Base-by-base conservation (phyloP, 2,329 filamentous ascomycete species). In the Sclerotinia borealis region DNA sequence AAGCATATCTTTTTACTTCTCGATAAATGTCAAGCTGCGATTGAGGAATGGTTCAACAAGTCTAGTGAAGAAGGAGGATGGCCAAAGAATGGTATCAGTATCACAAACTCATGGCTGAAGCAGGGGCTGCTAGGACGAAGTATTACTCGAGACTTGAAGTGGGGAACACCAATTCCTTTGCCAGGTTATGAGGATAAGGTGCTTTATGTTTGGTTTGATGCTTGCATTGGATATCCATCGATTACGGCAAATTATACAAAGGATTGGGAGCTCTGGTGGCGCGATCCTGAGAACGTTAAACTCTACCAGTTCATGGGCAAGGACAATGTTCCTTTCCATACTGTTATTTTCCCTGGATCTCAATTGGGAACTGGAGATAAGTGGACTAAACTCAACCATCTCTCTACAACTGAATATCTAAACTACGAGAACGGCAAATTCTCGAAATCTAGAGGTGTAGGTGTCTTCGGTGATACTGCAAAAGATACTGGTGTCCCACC, bases 231-330 rank as follows among this genome's bases (percentile, higher is more conserved):
- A 25, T 97, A 97, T 75, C 88, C 92, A n/a, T 96, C 92, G 1
- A 97, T 97, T 70, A 96, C 93, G 1, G 91, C 91, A 68, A 92
- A 86, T 71, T 96, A 96, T 76, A 96, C 92, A 6, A 83, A 87
- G 50, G 83, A 96, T 67, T 97, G 93, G 93, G 87, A 96, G 79
- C 84, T 91, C 73, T 97, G 93, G 93, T 97, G 93, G 93, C 87
- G 89, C 73, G 89, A 96, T 75, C 91, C 92, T 0, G 88, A 96
- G 50, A 83, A 96, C 39, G 92, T 97, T 54, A 85, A 89, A 73
- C 84, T 97, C 15, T 96, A 95, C 76, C 93, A 97, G 78, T 96
- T 97, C 81, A 91, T 96, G 70, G 93, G 93, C 78, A 97, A 96
- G 76, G 90, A 93, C 76, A 93, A 93, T 69, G 90, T 80, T 22